Evolutionary conservation across 192 early-diverging fungal species (phyloP).

Genomic region (Entomortierella parvispora): DNA sequence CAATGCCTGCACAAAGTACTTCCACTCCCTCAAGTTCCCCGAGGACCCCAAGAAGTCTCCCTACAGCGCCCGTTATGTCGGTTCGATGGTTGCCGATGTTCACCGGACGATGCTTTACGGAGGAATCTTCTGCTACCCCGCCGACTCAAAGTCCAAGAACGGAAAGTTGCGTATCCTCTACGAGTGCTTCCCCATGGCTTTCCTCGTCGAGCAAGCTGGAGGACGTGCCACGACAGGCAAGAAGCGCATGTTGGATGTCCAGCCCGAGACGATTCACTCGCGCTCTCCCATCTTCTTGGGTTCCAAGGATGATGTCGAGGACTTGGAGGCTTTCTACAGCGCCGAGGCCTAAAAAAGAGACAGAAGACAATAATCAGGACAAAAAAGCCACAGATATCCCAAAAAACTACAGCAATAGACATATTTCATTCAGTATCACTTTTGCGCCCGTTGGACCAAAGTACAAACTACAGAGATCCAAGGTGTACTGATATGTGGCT

Average conservation of each 20-base stretch:
- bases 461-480: too few species aligned
- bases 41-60: slow-evolving; percentile 75
- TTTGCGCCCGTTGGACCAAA: too few species aligned
- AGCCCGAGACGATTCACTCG: slow-evolving; percentile 89
- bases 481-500: too few species aligned
- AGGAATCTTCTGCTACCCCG: slow-evolving; percentile 91
- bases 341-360: slow-evolving; percentile 23
- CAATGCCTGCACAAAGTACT: slow-evolving; percentile 86
- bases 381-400: too few species aligned
- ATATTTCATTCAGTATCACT: too few species aligned
- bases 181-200: slow-evolving; percentile 99
- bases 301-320: slow-evolving; percentile 88
- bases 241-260: slow-evolving; percentile 84
- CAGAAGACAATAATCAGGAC: background rate
- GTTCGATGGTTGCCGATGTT: slow-evolving; percentile 98
- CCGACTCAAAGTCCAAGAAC: slow-evolving; percentile 77
- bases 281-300: slow-evolving; percentile 94
- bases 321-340: slow-evolving; percentile 78
- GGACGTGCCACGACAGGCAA: slow-evolving; percentile 90
- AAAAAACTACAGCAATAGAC: too few species aligned
- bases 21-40: slow-evolving; percentile 91
- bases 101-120: slow-evolving; percentile 94
- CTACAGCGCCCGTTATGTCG: slow-evolving; percentile 96
- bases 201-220: slow-evolving; percentile 94
- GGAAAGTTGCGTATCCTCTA: slow-evolving; percentile 97